Percentiles rank a stretch among this genome's conserved stretches.
These are phyloP conservation scores for Sporobolus alterniflorus DNA, from an alignment of 202 grass and related monocot genomes.

Conservation along the genomic window DNA sequence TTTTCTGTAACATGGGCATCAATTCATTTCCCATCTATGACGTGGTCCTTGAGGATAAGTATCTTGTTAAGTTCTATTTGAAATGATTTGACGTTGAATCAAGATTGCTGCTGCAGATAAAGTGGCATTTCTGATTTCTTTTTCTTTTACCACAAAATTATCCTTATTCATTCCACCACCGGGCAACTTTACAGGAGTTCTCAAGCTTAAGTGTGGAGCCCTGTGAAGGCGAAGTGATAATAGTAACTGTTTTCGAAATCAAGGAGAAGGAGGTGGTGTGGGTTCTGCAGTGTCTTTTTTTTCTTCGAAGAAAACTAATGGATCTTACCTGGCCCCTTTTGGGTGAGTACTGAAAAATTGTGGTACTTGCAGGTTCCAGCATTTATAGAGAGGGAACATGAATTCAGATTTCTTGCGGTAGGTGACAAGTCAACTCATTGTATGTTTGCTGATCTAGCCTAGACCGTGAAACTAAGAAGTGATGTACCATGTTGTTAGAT, in stretches of 20 bases:
- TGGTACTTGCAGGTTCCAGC: slow-evolving; percentile 64
- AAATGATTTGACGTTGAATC: slow-evolving; percentile 5
- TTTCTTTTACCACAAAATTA: slow-evolving; percentile 10
- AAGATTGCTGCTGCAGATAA: background rate
- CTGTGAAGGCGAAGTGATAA: slow-evolving; percentile 61
- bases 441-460: slow-evolving; percentile 11
- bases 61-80: background rate
- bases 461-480: background rate
- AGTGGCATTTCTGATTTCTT: background rate
- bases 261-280: slow-evolving; percentile 67
- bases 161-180: slow-evolving; percentile 25
- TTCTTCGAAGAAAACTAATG: background rate
- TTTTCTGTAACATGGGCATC: slow-evolving; percentile 7
- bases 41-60: background rate
- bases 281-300: slow-evolving; percentile 1
- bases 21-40: background rate
- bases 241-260: slow-evolving; percentile 93
- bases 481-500: slow-evolving; percentile 7
- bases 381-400: slow-evolving; percentile 91
- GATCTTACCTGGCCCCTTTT: background rate
- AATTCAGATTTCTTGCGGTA: slow-evolving; percentile 92
- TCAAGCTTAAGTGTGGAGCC: slow-evolving; percentile 91
- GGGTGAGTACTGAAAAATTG: slow-evolving; percentile 3
- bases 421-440: slow-evolving; percentile 25
- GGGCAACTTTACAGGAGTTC: slow-evolving; percentile 60